phyloP scores from a whole-genome alignment of 2,329 filamentous ascomycete genomes.

The Aspergillus sp. region DNA sequence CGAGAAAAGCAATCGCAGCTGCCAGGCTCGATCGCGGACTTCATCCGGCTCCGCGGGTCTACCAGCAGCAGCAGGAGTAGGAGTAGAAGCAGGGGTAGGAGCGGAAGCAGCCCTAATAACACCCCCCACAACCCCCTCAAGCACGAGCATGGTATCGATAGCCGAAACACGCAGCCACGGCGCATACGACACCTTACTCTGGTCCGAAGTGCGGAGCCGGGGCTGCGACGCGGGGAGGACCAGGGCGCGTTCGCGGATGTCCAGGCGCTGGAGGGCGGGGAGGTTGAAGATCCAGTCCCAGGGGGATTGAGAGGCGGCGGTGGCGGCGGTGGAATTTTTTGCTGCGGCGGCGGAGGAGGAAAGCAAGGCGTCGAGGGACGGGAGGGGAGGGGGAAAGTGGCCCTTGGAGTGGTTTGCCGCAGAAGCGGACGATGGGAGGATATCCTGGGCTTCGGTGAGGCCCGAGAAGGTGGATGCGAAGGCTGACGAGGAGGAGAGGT shows the following conservation, averaged over 20 bases:
- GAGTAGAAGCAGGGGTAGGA: no score
- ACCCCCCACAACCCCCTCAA: constrained; percentile 43
- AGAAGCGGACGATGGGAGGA: constrained; percentile 22
- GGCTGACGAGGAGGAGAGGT: constrained; percentile 47
- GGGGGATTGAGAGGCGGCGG: constrained; percentile 34
- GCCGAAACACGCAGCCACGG: constrained; percentile 48
- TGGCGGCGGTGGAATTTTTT: constrained; percentile 15
- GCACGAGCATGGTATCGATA: constrained; percentile 62
- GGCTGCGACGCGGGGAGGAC: constrained; percentile 43
- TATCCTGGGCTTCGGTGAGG: constrained; percentile 52
- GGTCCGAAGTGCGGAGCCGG: constrained; percentile 24
- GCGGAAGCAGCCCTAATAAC: constrained; percentile 20
- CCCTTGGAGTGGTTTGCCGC: constrained; percentile 17
- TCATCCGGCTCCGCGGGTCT: constrained; percentile 32
- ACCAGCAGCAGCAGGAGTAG: no score
- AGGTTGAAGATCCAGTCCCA: constrained; percentile 69
- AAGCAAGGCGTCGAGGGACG: constrained; percentile 15
- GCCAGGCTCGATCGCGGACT: constrained; percentile 50
- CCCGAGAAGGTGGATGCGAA: constrained; percentile 69
- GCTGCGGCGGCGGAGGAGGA: no score
- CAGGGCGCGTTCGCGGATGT: constrained; percentile 58
- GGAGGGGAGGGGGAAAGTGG: constrained; percentile 14
- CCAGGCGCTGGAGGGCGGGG: constrained; percentile 42
- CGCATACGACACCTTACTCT: constrained; percentile 38
- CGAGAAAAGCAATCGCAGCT: constrained; percentile 54